Base-by-base conservation (phyloP, 805 yeast genomes). In the Candida endomychidarum region DNA sequence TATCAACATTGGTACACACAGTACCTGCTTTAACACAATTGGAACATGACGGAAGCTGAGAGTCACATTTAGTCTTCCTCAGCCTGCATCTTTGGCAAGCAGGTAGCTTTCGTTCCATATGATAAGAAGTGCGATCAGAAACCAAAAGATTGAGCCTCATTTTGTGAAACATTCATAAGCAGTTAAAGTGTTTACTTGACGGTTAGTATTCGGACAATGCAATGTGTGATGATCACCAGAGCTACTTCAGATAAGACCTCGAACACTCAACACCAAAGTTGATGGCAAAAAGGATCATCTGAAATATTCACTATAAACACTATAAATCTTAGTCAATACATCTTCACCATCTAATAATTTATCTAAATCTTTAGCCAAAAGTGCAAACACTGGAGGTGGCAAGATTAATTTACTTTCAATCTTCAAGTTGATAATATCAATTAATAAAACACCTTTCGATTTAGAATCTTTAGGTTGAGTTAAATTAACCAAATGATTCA, bases 401-500 rank as follows among this genome's bases (percentile, higher is more conserved):
- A 47, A 37, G 9, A 47, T 39, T 14, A 45, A 35, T 21, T 37
- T 37, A 31, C 47, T 42, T 28, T 47, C 51, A 18, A 47, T 45
- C 17, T 47, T 47, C 16, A 47, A 34, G 35, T 44, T 47, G 33
- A 47, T 42, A 38, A 55, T 40, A 43, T 50, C 46, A 43, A 49
- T 40, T 17, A 47, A 26, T n/a, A 47, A 30, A 17, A 31, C 32
- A 5, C 51, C 51, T 27, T 28, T 40, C 8, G 51, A 56, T 23
- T 48, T 39, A 9, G 26, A 38, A 23, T 31, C 24, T 15, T 33
- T 17, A 7, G 38, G 35, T 5, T 41, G 41, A 3, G 40, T 43
- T 34, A 83, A 59, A 44, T 81, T 66, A 44, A 81, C 87, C 39
- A 83, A 66, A 32, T 74, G 77, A 49, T 81, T 82, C 49, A 87